A percentile compares a stretch with the other conserved stretches of the same genome.
Conservation (phyloP, 225 moss, liverwort and hornwort species). For the Lunularia cruciata region DNA sequence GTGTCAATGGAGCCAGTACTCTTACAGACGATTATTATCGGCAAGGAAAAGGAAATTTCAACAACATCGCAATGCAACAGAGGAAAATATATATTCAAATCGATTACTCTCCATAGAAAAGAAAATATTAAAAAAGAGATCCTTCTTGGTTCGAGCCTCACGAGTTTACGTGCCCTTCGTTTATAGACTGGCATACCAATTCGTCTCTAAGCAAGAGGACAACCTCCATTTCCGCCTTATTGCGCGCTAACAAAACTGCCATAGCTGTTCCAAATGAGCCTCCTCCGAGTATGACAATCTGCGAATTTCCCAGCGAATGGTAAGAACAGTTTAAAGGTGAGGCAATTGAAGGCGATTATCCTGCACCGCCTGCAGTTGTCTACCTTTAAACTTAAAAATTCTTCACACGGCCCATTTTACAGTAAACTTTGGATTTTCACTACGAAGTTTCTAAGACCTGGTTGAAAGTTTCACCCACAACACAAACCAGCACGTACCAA, state of each 20-base stretch:
- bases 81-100: not conserved
- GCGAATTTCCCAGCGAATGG: not conserved
- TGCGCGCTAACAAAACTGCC: conserved; percentile 84
- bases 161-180: conserved; percentile 64
- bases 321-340: too few species aligned
- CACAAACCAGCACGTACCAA: too few species aligned
- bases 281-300: conserved; percentile 76
- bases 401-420: too few species aligned
- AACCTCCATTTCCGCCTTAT: conserved; percentile 83
- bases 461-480: too few species aligned
- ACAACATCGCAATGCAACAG: not conserved
- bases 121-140: not conserved
- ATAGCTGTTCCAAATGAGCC: conserved; percentile 96
- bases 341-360: too few species aligned
- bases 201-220: conserved; percentile 70
- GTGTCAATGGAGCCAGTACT: not conserved
- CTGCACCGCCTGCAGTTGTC: too few species aligned
- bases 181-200: conserved; percentile 65
- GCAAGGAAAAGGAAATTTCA: not conserved
- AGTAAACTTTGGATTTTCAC: too few species aligned
- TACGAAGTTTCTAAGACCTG: too few species aligned
- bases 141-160: conserved; percentile 26
- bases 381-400: too few species aligned
- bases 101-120: not conserved
- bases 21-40: not conserved